Evolutionary conservation across 1,139 yeast species (phyloP).

Genomic region (Geotrichum siamense): DNA sequence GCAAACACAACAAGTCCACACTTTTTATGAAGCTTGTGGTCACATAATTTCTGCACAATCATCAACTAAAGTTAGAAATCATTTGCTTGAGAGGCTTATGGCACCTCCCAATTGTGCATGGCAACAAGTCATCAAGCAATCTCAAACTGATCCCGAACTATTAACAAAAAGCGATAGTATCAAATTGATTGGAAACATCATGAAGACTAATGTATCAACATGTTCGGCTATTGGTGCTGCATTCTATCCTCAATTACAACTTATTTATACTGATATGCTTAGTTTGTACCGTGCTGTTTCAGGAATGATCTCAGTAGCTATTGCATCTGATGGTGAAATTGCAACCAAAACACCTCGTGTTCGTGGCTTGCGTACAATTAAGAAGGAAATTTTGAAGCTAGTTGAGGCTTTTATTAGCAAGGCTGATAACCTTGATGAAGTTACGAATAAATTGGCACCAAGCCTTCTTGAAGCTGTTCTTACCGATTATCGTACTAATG

Average conservation of each 20-base stretch:
- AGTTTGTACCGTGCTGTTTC: constrained; percentile 85
- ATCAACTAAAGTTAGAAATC: constrained; percentile 55
- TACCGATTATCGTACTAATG: constrained; percentile 81
- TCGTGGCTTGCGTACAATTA: constrained; percentile 90
- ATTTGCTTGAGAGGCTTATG: constrained; percentile 74
- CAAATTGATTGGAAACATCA: constrained; percentile 84
- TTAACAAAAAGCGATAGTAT: constrained; percentile 81
- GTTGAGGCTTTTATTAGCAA: constrained; percentile 83
- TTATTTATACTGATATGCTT: constrained; percentile 83
- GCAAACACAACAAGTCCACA: constrained; percentile 95
- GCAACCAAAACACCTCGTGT: constrained; percentile 95
- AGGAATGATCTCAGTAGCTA: constrained; percentile 75
- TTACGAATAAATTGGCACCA: constrained; percentile 75
- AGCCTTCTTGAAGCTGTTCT: constrained; percentile 80
- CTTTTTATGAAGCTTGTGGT: constrained; percentile 97
- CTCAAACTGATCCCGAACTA: constrained; percentile 81
- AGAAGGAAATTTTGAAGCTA: constrained; percentile 85
- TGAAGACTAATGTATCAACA: constrained; percentile 90
- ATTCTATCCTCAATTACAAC: constrained; percentile 80
- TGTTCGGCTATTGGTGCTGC: constrained; percentile 91
- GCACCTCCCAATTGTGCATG: constrained; percentile 89
- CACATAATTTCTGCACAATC: constrained; percentile 83
- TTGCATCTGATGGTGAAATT: constrained; percentile 70
- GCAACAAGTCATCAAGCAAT: constrained; percentile 80
- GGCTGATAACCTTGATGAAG: constrained; percentile 80